phyloP scores from a whole-genome alignment of 139 green algal genomes.

The Desmodesmus armatus region DNA sequence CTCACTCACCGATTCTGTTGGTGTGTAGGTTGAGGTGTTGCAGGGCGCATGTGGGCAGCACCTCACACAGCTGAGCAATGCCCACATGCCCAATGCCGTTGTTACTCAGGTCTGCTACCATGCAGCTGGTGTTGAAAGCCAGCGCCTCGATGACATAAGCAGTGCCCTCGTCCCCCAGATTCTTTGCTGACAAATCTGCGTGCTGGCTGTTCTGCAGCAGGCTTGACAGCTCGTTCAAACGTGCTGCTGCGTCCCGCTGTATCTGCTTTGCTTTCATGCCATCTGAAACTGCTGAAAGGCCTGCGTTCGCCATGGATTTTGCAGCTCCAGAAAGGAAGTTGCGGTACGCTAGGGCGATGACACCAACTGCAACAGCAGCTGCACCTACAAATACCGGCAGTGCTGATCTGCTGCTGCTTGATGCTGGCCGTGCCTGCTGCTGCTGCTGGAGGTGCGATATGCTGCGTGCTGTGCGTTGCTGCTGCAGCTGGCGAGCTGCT shows the following conservation, averaged over 20 bases:
- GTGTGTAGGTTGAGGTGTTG: conserved; percentile 77
- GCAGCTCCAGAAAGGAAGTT: conserved; percentile 7
- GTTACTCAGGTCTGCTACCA: conserved; percentile 85
- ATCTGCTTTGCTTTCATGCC: conserved; percentile 66
- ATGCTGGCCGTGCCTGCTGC: neutral
- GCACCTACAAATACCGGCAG: conserved; percentile 46
- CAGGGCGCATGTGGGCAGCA: conserved; percentile 55
- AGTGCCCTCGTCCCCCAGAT: conserved; percentile 91
- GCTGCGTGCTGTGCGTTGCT: neutral
- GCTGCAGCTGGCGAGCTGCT: neutral
- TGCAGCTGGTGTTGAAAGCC: conserved; percentile 91
- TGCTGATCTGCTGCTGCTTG: neutral
- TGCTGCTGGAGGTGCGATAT: neutral
- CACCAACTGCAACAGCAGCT: conserved; percentile 71
- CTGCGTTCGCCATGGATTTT: neutral
- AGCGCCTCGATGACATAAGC: conserved; percentile 90
- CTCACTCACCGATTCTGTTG: conserved; percentile 78
- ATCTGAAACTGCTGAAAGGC: conserved; percentile 4
- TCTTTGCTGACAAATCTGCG: conserved; percentile 87
- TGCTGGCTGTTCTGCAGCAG: conserved; percentile 70
- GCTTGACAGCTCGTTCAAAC: conserved; percentile 85
- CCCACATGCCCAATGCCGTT: conserved; percentile 91
- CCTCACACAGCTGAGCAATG: conserved; percentile 73
- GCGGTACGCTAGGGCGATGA: conserved; percentile 44
- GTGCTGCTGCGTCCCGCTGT: conserved; percentile 69